Evolutionary conservation across 352 stramenopile genomes (phyloP).

Genomic region (Globisporangium irregulare): DNA sequence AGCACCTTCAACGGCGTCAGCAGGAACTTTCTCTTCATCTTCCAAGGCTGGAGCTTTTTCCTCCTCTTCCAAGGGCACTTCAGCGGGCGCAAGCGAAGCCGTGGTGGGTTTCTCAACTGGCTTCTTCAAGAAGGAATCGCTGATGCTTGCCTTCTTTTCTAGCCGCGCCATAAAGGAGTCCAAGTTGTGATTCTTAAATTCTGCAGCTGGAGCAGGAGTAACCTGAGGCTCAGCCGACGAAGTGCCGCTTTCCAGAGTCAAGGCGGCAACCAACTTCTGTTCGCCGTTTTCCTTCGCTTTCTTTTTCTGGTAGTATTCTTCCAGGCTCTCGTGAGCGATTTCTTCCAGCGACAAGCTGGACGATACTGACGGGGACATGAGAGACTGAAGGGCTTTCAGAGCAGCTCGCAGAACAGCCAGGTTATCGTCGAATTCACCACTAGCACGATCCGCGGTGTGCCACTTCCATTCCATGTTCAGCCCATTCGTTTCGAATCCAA

Average conservation of each 20-base stretch:
- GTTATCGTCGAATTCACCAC: slow-evolving; percentile 67
- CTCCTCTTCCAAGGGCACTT: slow-evolving; percentile 4
- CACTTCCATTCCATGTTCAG: slow-evolving; percentile 86
- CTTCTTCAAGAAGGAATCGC: slow-evolving; percentile 25
- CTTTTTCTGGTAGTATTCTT: slow-evolving; percentile 31
- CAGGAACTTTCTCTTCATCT: slow-evolving; percentile 9
- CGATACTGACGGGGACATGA: slow-evolving; percentile 29
- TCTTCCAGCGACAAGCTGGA: slow-evolving; percentile 55
- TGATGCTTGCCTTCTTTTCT: slow-evolving; percentile 43
- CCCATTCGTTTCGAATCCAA: slow-evolving; percentile 70
- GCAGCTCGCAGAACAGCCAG: slow-evolving; percentile 58
- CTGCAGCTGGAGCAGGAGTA: slow-evolving; percentile 8
- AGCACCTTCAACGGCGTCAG: slow-evolving; percentile 12
- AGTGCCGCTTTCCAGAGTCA: background rate
- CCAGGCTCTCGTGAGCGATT: slow-evolving; percentile 38
- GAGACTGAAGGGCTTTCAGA: slow-evolving; percentile 58
- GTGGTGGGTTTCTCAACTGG: slow-evolving; percentile 13
- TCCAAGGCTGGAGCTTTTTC: slow-evolving; percentile 25
- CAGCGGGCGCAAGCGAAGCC: background rate
- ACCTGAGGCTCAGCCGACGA: slow-evolving; percentile 9
- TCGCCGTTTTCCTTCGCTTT: background rate
- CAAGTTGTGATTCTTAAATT: slow-evolving; percentile 23
- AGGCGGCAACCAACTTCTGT: slow-evolving; percentile 6
- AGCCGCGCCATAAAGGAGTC: slow-evolving; percentile 55
- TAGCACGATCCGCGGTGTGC: slow-evolving; percentile 56